Conservation (phyloP, 805 yeast genomes). For the Candida verbasci region DNA sequence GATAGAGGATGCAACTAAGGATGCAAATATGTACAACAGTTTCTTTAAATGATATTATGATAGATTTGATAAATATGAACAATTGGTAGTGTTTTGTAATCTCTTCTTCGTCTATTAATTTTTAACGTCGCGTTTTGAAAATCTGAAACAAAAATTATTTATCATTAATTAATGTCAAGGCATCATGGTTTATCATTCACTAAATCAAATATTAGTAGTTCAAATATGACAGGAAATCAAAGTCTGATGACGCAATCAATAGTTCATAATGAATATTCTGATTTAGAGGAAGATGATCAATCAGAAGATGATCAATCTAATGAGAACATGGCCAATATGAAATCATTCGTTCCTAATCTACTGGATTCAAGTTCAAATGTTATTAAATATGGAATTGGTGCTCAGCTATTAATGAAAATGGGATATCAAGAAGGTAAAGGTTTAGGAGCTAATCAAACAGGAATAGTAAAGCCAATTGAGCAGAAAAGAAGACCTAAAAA, state of each 20-base stretch:
- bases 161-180: conserved; percentile 5
- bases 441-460: conserved; percentile 67
- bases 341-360: conserved; percentile 12
- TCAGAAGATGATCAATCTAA: conserved; percentile 10
- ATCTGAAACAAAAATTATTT: not conserved
- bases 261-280: conserved; percentile 16
- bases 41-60: too few species aligned
- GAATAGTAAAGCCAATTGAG: conserved; percentile 78
- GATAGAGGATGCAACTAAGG: too few species aligned
- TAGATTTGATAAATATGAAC: too few species aligned
- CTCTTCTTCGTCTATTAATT: too few species aligned
- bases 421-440: conserved; percentile 86
- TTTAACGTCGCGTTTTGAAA: not conserved
- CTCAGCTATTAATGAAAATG: conserved; percentile 71
- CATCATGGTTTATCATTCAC: conserved; percentile 6
- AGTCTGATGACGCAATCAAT: conserved; percentile 12
- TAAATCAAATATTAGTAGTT: not conserved
- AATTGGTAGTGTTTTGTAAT: too few species aligned
- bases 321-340: conserved; percentile 51
- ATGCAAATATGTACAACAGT: too few species aligned
- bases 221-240: not conserved
- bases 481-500: conserved; percentile 63
- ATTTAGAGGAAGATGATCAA: conserved; percentile 15
- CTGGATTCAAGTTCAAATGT: conserved; percentile 2
- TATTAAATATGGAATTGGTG: conserved; percentile 75